Base-by-base conservation (phyloP, 2,329 filamentous ascomycete genomes). In the Paraphaeosphaeria minitans region DNA sequence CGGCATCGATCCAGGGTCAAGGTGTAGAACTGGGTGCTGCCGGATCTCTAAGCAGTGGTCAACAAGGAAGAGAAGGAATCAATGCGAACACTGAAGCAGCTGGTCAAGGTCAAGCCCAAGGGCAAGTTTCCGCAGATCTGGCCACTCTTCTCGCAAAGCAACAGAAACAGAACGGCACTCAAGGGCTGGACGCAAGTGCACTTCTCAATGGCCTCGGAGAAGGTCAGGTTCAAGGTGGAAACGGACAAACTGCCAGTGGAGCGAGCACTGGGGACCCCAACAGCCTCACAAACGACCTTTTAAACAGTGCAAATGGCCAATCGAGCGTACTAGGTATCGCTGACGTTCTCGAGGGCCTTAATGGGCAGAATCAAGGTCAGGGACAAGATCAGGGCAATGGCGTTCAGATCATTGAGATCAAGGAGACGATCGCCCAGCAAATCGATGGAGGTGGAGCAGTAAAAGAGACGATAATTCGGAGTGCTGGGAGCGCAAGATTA, bases 261-360 rank as follows among this genome's bases (percentile, higher is more conserved):
- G 46, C 63, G n/a, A 65, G 49, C 9, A 61, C 56, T 35, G 61
- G 60, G 45, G 54, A 66, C 22, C 61, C 66, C 14, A 66, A 67
- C 29, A 63, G 60, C 48, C 52, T 68, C 27, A 60, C 63, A 14
- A 68, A 67, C 24, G 63, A 70, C 54, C 57, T 65, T 39, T 58
- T 65, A n/a, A 51, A 39, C 21, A 63, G 65, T 55, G 66, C 35
- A 51, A 27, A 37, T 21, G 50, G 58, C 52, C 60, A 60, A 12
- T 35, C 59, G 8, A 39, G 56, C 4, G 42, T 58, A 9, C n/a
- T 57, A 13, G 49, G 53, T 33, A 55, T 68, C 37, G 60, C 57
- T 35, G 50, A 60, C 1, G 64, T 65, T 12, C 52, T 66, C 10
- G 43, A 49, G n/a, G 59, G 58, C 3, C 51, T 66, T 47, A 55